Conservation (phyloP, 176 grass and related monocot species). For the Oryza rufipogon region DNA sequence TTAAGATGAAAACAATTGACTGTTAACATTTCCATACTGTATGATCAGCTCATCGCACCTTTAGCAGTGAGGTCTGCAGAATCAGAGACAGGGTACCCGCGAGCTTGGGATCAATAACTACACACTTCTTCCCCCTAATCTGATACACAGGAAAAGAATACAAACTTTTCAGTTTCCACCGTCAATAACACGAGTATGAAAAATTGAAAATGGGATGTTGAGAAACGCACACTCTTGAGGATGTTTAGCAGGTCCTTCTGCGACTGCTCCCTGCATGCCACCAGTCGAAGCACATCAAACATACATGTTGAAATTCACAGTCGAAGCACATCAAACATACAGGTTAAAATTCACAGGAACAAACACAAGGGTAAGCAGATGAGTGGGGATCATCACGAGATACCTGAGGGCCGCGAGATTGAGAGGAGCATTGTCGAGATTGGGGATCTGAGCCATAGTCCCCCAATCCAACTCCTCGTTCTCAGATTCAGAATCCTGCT, state of each 20-base stretch:
- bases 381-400: neutral
- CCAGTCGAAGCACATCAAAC: neutral
- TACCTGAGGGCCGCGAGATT: constrained; percentile 74
- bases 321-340: neutral
- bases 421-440: constrained; percentile 77
- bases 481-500: neutral
- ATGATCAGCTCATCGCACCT: constrained; percentile 35
- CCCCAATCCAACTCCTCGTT: neutral
- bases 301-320: neutral
- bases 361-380: neutral
- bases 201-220: neutral
- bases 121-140: constrained; percentile 77
- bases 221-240: constrained; percentile 65
- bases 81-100: constrained; percentile 69
- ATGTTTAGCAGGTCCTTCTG: constrained; percentile 86
- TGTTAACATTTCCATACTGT: neutral
- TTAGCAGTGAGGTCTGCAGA: constrained; percentile 73
- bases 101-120: constrained; percentile 80
- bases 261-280: constrained; percentile 70
- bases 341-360: neutral
- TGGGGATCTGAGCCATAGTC: constrained; percentile 92
- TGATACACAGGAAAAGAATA: constrained; percentile 32
- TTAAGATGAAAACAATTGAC: neutral
- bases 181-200: neutral
- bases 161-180: neutral